Percentiles rank a stretch among this genome's conserved stretches.
These are phyloP conservation scores for Carallia pectinifolia DNA, from an alignment of 345 rosid species.

Conservation along the genomic window DNA sequence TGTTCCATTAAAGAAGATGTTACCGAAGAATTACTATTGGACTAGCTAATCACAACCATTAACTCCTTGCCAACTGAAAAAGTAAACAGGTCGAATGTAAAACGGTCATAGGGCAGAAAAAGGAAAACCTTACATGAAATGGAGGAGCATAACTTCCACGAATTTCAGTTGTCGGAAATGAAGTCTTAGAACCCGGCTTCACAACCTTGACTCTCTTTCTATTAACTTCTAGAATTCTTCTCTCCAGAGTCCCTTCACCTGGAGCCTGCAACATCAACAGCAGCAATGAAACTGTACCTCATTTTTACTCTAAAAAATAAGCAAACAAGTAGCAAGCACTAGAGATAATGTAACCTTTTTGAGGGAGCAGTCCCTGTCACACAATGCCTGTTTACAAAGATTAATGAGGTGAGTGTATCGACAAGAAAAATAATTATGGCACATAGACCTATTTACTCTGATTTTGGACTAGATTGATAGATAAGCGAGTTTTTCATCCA, in stretches of 20 bases:
- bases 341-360: slow-evolving; percentile 57
- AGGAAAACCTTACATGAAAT: slow-evolving; percentile 66
- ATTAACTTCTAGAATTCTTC: slow-evolving; percentile 84
- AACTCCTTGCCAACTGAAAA: background rate
- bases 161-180: slow-evolving; percentile 81
- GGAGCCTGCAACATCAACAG: slow-evolving; percentile 46
- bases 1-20: no score
- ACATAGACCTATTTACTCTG: background rate
- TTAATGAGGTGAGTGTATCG: slow-evolving; percentile 7
- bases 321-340: background rate
- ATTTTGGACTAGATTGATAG: background rate
- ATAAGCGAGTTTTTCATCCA: background rate
- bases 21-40: background rate
- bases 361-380: slow-evolving; percentile 70
- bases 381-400: slow-evolving; percentile 60
- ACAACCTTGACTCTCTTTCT: slow-evolving; percentile 86
- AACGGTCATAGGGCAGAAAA: background rate
- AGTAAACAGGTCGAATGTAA: background rate
- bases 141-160: slow-evolving; percentile 96
- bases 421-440: slow-evolving; percentile 2
- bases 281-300: background rate
- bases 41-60: background rate
- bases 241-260: slow-evolving; percentile 80
- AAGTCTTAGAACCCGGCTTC: slow-evolving; percentile 92
- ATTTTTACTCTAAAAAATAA: background rate